These are phyloP conservation scores for Cyclotella cryptica DNA, from an alignment of 108 stramenopile species.

Conservation along the genomic window DNA sequence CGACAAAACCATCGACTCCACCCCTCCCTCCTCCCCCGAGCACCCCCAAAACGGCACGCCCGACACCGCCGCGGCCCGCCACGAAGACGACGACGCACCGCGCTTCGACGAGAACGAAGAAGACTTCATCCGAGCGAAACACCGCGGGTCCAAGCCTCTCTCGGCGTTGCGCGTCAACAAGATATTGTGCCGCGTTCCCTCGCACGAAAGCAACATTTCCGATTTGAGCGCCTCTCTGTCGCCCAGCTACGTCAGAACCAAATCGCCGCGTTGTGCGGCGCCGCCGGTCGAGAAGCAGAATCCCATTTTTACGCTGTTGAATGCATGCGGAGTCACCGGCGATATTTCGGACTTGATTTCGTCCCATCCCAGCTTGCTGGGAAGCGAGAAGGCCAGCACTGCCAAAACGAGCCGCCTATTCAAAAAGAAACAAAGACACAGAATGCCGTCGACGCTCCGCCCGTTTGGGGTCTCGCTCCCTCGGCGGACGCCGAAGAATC, in stretches of 20 bases:
- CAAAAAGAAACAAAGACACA: not conserved
- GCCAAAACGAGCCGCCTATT: not conserved
- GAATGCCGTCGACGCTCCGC: slow-evolving; percentile 3
- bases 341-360: slow-evolving; percentile 9
- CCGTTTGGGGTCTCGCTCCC: slow-evolving; percentile 38
- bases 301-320: slow-evolving; percentile 3
- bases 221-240: slow-evolving; percentile 31
- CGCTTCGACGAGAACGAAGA: not conserved
- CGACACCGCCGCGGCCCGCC: not conserved
- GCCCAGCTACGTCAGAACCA: slow-evolving; percentile 8
- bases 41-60: not conserved
- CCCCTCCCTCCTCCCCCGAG: slow-evolving; percentile 24
- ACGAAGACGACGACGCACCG: not conserved
- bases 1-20: slow-evolving; percentile 28
- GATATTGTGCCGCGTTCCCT: slow-evolving; percentile 30
- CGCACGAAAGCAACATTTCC: slow-evolving; percentile 31
- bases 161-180: slow-evolving; percentile 32
- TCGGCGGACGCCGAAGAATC: slow-evolving; percentile 6
- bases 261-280: not conserved
- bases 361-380: not conserved
- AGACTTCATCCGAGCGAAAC: not conserved
- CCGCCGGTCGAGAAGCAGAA: not conserved
- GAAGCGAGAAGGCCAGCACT: not conserved
- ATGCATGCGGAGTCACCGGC: slow-evolving; percentile 3
- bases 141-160: not conserved